These are phyloP conservation scores for Globisporangium cystogenes DNA, from an alignment of 352 stramenopile genomes.

Conservation along the genomic window DNA sequence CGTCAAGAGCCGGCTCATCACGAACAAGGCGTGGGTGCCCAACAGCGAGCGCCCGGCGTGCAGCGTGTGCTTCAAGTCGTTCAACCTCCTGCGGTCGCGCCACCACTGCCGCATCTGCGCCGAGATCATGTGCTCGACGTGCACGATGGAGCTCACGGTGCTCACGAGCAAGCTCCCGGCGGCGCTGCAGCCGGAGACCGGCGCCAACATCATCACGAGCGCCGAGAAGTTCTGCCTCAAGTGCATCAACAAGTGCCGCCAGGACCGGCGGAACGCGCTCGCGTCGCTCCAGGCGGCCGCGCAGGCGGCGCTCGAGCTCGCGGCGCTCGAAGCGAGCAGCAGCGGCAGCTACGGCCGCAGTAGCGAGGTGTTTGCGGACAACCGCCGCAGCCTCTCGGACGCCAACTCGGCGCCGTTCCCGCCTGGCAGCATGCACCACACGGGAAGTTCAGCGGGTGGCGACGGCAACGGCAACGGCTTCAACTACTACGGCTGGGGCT, in stretches of 20 bases:
- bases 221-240: slow-evolving; percentile 80
- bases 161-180: slow-evolving; percentile 49
- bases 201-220: slow-evolving; percentile 45
- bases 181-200: slow-evolving; percentile 48
- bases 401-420: not conserved
- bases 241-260: slow-evolving; percentile 70
- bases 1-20: slow-evolving; percentile 46
- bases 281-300: slow-evolving; percentile 10
- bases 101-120: slow-evolving; percentile 81
- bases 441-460: not conserved
- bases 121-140: slow-evolving; percentile 75
- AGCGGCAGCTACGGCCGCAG: slow-evolving; percentile 3
- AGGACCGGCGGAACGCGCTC: slow-evolving; percentile 40
- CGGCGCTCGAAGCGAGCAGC: slow-evolving; percentile 21
- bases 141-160: slow-evolving; percentile 60
- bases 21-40: slow-evolving; percentile 61
- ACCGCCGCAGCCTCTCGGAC: slow-evolving; percentile 27
- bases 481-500: slow-evolving; percentile 55
- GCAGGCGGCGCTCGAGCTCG: slow-evolving; percentile 4
- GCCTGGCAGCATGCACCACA: slow-evolving; percentile 6
- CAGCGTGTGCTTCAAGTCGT: slow-evolving; percentile 75
- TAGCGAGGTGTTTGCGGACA: slow-evolving; percentile 7
- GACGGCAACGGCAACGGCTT: slow-evolving; percentile 14
- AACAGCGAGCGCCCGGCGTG: slow-evolving; percentile 68
- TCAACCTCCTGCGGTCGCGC: slow-evolving; percentile 62